Base-by-base conservation (phyloP, 2,329 filamentous ascomycete species). In the Stachybotrys elegans region DNA sequence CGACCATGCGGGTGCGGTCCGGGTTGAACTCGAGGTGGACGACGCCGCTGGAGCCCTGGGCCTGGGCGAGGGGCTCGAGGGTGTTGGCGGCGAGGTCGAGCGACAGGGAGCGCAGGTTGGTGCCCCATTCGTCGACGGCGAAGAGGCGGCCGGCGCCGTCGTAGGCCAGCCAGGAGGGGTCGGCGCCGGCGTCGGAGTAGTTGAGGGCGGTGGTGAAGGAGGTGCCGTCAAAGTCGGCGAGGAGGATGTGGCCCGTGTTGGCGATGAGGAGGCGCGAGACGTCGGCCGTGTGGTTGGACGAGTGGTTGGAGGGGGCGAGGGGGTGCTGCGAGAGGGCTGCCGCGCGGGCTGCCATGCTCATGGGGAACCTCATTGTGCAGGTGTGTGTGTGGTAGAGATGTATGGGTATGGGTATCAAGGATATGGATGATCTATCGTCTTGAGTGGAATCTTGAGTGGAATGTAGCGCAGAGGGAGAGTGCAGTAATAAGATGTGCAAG, bases 1-100 rank as follows among this genome's bases (percentile, higher is more conserved):
- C 70, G 4, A 77, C 56, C 55, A 78, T 63, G 40, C 67, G 67
- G 4, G 63, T 71, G 52, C 63, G 54, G 47, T 73, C 65, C 41
- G 55, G 43, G 58, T 67, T 72, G 58, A 76, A 70, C 38, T 63
- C 70, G 20, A 77, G 64, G 48, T 68, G 69, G 23, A 76, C 74
- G 9, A 73, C 67, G 36, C 73, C 73, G 0, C 48, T 32, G 32
- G 68, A 69, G 31, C 65, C 70, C 5, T 55, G 60, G 42, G 50
- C 54, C 16, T 59, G 51, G 3, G 60, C 52, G 29, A 59, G 53
- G 11, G 54, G 52, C 22, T 52, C 46, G 4, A 70, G 54, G 29
- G 55, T 55, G 48, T 60, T 60, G 32, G 51, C 52, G 27, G 50
- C 48, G 5, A 56, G 48, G 47, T 71, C 61, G 23, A 72, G 50